Conservation (phyloP, 345 rosid species). For the Dovyalis caffra region DNA sequence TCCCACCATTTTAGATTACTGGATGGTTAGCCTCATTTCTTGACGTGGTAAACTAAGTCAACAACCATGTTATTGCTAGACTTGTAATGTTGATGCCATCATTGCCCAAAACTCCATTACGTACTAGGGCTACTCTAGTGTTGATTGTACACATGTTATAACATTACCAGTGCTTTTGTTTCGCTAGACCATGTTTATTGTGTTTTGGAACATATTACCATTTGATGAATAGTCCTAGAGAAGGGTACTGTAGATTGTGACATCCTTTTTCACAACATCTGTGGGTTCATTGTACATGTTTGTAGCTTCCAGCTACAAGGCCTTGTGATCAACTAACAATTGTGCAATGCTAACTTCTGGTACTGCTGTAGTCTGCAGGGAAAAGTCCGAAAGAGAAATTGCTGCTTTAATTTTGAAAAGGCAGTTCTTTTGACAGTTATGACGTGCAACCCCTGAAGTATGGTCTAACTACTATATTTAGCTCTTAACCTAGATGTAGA, state of each 20-base stretch:
- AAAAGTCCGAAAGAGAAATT: not conserved
- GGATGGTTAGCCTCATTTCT: constrained; percentile 8
- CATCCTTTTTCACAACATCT: not conserved
- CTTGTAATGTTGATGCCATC: not conserved
- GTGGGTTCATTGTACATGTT: not conserved
- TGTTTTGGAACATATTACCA: not conserved
- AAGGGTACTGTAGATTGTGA: not conserved
- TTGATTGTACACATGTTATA: not conserved
- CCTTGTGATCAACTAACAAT: not conserved
- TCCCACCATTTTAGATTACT: constrained; percentile 24
- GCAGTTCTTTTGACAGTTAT: no score
- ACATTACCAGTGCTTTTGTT: not conserved
- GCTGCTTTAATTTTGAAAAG: no score
- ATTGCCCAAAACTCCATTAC: no score
- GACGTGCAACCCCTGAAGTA: no score
- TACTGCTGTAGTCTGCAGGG: not conserved
- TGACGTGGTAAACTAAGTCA: constrained; percentile 1
- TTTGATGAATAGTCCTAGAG: not conserved
- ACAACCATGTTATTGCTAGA: not conserved
- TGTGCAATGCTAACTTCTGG: not conserved
- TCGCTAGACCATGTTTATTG: not conserved
- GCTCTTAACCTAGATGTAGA: not conserved
- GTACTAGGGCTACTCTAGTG: not conserved
- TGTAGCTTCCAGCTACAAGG: not conserved
- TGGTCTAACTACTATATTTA: not conserved